Base-by-base conservation (phyloP, 305 asterid species). In the Caryopteris hybrid region DNA sequence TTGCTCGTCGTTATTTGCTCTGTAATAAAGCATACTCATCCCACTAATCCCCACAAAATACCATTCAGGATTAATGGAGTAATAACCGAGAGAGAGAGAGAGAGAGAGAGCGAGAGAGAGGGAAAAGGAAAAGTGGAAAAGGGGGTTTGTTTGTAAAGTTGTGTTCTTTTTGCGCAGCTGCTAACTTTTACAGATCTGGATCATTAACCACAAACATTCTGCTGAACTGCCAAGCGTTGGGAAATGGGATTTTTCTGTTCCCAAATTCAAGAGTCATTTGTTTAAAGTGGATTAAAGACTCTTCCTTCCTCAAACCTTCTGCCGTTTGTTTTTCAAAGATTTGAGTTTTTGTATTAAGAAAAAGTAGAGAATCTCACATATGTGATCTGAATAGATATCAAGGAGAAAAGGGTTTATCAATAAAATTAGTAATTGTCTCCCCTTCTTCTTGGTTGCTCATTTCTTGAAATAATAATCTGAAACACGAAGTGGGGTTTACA, bases 181-280 rank as follows among this genome's bases (percentile, higher is more conserved):
- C 79, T 65, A 67, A 47, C 67, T 78, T 54, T 62, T 66, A 65
- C 83, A 70, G 85, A 84, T 79, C 85, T 77, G 66, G 51, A 64
- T 29, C 69, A 76, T 56, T 75, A 70, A 75, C 56, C 81, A 76
- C 74, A 61, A 63, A 48, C 69, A 54, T 66, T 65, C 72, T 76
- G 16, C 77, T 31, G 16, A 64, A 66, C 52, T 50, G 5, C 23
- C 21, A 25, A 23, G 58, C 62, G 61, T 60, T 68, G 20, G 3
- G 73, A 57, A 41, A 31, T 27, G 70, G 83, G 80, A 53, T 66
- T 77, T 71, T 53, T 39, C 61, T 52, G 16, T 71, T 18, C 66
- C 50, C 47, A 29, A 65, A 63, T 43, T 50, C 38, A 42, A 31
- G 57, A 57, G 8, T 43, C 33, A 53, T 50, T 51, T 34, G 39